Percentiles rank a stretch among this genome's conserved stretches.
phyloP scores from a whole-genome alignment of 2,329 filamentous ascomycete species.

The Aspergillus fumigatus region DNA sequence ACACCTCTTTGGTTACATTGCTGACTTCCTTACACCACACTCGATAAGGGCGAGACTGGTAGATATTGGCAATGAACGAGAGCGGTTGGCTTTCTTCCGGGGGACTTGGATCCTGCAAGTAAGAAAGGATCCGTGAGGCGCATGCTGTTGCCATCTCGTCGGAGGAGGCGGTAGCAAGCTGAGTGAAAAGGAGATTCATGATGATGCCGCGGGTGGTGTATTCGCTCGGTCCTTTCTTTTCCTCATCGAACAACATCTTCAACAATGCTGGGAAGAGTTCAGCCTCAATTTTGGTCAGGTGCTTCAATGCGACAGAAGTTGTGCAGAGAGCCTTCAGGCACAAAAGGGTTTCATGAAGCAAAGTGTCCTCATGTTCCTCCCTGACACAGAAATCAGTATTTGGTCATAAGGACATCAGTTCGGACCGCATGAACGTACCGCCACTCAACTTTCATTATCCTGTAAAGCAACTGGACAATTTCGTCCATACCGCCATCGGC shows the following conservation, averaged over 20 bases:
- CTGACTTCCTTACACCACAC: slow-evolving; percentile 91
- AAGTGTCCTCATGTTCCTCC: slow-evolving; percentile 90
- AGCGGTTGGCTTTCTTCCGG: slow-evolving; percentile 72
- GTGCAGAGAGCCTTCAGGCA: slow-evolving; percentile 94
- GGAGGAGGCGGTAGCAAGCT: slow-evolving; percentile 65
- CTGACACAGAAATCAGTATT: slow-evolving; percentile 43
- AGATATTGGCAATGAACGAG: slow-evolving; percentile 86
- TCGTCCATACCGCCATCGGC: slow-evolving; percentile 86
- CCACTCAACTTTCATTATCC: slow-evolving; percentile 96
- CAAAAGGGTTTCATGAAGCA: slow-evolving; percentile 86
- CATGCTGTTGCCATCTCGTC: slow-evolving; percentile 59
- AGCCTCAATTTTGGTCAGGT: slow-evolving; percentile 72
- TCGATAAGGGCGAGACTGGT: slow-evolving; percentile 78
- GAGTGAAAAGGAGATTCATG: slow-evolving; percentile 82
- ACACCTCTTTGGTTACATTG: slow-evolving; percentile 94
- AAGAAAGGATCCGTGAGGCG: slow-evolving; percentile 68
- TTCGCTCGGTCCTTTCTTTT: slow-evolving; percentile 95
- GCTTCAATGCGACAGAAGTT: slow-evolving; percentile 76
- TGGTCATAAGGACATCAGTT: not conserved
- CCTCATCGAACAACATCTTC: slow-evolving; percentile 90
- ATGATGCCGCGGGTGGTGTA: slow-evolving; percentile 91
- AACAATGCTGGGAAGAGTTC: slow-evolving; percentile 82
- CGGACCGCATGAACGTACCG: slow-evolving; percentile 54
- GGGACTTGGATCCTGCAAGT: slow-evolving; percentile 73
- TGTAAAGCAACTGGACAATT: slow-evolving; percentile 76